Conservation (phyloP, 345 rosid species). For the Eucalyptus pumila region DNA sequence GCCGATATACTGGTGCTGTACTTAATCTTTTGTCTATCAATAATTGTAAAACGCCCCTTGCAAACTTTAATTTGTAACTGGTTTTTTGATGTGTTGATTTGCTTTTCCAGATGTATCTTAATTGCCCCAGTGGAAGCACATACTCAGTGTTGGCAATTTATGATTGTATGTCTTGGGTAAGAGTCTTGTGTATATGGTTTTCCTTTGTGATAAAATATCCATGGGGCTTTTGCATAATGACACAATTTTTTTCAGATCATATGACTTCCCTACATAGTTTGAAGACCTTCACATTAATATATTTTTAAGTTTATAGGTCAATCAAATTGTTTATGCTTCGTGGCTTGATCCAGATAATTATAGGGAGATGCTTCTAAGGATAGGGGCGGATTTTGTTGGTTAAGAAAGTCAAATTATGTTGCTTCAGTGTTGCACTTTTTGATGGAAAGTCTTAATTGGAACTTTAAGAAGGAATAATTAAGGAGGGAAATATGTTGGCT, state of each 20-base stretch:
- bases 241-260: background rate
- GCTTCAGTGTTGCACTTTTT: background rate
- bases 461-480: background rate
- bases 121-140: slow-evolving; percentile 92
- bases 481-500: background rate
- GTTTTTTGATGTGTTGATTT: background rate
- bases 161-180: slow-evolving; percentile 96
- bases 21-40: background rate
- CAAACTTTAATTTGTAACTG: background rate
- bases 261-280: background rate
- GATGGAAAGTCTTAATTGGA: background rate
- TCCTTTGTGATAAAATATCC: background rate
- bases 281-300: background rate
- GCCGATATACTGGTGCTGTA: slow-evolving; percentile 70
- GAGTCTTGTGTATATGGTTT: background rate
- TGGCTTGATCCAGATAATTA: background rate
- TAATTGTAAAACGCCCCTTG: background rate
- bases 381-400: background rate
- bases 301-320: background rate
- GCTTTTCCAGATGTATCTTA: slow-evolving; percentile 54
- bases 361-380: background rate
- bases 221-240: background rate
- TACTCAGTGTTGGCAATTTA: slow-evolving; percentile 84
- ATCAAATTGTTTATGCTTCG: background rate
- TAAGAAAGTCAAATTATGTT: background rate